phyloP scores from a whole-genome alignment of 2,329 filamentous ascomycete genomes.

The Sporothrix dimorphospora region DNA sequence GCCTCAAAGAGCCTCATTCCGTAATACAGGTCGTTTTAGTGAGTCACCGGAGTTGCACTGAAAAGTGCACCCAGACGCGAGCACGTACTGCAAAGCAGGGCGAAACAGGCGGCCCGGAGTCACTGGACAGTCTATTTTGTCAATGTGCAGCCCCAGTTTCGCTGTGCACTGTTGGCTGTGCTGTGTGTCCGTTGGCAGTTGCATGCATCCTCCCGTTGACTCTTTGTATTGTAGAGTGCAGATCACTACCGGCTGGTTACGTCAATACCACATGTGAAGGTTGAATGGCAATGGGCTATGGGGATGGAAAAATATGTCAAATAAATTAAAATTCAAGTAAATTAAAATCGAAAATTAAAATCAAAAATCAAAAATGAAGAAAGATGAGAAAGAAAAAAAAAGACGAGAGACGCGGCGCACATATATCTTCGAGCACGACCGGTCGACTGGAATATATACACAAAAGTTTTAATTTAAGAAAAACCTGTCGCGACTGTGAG shows the following conservation, averaged over 20 bases:
- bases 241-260: background rate
- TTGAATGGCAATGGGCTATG: background rate
- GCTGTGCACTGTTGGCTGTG: background rate
- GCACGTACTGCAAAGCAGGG: background rate
- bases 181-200: background rate
- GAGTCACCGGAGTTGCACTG: conserved; percentile 13
- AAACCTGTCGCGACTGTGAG: too few relatives aligned
- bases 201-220: background rate
- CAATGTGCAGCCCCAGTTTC: background rate
- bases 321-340: background rate
- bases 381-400: too few relatives aligned
- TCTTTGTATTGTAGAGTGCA: background rate
- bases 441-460: too few relatives aligned
- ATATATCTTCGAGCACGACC: too few relatives aligned
- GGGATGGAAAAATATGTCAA: background rate
- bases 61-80: background rate
- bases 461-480: too few relatives aligned
- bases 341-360: background rate
- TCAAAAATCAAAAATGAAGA: too few relatives aligned
- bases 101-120: background rate
- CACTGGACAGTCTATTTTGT: background rate
- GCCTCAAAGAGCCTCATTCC: background rate
- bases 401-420: too few relatives aligned
- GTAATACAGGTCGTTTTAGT: background rate
- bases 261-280: background rate